Evolutionary conservation across 192 early-diverging fungal genomes (phyloP), one percentile per base, ranked within the genome.

Genomic region (Backusella westeae): DNA sequence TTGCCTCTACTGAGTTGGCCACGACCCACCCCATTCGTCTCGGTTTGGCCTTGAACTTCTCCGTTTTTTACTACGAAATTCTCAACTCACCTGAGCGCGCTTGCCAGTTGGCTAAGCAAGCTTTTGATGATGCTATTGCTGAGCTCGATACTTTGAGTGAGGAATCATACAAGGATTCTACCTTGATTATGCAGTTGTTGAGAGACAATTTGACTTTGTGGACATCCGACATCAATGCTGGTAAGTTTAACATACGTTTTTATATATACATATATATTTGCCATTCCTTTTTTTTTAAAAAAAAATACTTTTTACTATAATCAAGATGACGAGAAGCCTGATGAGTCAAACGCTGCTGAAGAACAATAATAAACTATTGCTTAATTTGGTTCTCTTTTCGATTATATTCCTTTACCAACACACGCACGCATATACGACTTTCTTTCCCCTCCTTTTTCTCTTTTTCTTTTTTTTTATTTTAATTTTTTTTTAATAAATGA

Each of bases 1-100:
- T 98, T 79, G 97, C 97, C 73, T 90, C 90, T 80, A 87, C 85
- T 49, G 94, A 94, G 76, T 89, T 98, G 21, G 88, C 95, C 49
- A 89, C 95, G 35, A 97, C 96, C 34, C 96, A 98, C 87, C 97
- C 97, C 41, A 97, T 98, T 83, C 95, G 97, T 78, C 93, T 98
- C 65, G 97, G 97, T 39, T 90, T 98, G 69, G 97, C 96, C 36
- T 87, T 98, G 82, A 98, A 98, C 93, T 96, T 95, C 89, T 98
- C 97, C 38, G 97, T 98, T 19, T 97, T 98, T 87, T 97, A 96
- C 86, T 97, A 96, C 83, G 97, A 98, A 89, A 97, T 98, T 85
- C 87, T 96, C 75, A 97, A 96, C 88, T 94, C 94, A 32, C 95
- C 96, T 73, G 92, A 96, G 82, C 90, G 92, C 70, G 97, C 97